Percentiles rank a stretch among this genome's conserved stretches.
Evolutionary conservation across 352 stramenopile species (phyloP).

Genomic region (Thalassiosira livingstoniorum): DNA sequence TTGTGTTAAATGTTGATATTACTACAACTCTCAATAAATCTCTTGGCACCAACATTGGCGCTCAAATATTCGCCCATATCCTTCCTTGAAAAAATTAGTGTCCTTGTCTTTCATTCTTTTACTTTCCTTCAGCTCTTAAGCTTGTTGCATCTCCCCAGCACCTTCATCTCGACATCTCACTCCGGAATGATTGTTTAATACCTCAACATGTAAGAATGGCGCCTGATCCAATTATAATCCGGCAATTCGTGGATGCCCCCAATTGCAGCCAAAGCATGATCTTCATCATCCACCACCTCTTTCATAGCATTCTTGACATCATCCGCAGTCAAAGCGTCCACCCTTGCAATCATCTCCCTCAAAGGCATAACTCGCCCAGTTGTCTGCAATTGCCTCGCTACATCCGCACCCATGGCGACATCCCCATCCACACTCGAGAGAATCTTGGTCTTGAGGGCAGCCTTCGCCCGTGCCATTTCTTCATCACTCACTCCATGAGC

Average conservation of each 20-base stretch:
- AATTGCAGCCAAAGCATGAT: constrained; percentile 95
- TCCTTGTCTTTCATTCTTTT: no score
- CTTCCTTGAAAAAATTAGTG: no score
- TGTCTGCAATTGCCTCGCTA: constrained; percentile 49
- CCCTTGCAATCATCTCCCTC: constrained; percentile 95
- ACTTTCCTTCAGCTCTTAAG: no score
- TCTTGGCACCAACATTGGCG: no score
- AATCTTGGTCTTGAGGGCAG: constrained; percentile 98
- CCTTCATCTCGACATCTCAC: no score
- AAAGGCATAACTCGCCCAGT: constrained; percentile 90
- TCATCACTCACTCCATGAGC: constrained; percentile 97
- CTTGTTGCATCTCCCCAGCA: no score
- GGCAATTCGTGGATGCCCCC: constrained; percentile 98
- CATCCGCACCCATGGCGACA: constrained; percentile 39
- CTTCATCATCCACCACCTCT: constrained; percentile 93
- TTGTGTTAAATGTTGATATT: no score
- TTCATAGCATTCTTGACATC: constrained; percentile 88
- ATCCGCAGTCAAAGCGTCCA: constrained; percentile 94
- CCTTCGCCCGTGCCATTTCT: constrained; percentile 95
- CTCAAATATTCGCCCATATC: no score
- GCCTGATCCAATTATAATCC: constrained; percentile 99
- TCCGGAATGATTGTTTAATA: no score
- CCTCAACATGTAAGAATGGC: constrained; percentile 97
- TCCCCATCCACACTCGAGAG: constrained; percentile 95
- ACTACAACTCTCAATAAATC: no score